Base-by-base conservation (phyloP, 1,139 yeast genomes). In the Blastobotrys ciferrii region DNA sequence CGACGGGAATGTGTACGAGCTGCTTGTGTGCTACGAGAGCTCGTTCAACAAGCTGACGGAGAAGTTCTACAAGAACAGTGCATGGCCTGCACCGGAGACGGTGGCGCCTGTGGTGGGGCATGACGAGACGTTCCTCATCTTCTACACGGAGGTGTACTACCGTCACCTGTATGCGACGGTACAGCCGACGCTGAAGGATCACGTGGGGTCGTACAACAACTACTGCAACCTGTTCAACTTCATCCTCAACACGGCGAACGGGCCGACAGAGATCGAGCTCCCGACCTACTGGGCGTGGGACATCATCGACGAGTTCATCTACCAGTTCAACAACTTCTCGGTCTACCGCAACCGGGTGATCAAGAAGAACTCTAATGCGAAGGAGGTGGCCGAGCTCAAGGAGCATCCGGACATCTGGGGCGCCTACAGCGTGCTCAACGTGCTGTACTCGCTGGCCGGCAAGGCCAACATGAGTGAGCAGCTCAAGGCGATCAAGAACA, bases 231-330 rank as follows among this genome's bases (percentile, higher is more conserved):
- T 74, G 55, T 75, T 75, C 66, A 73, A 73, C 60, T 61, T 68
- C 53, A 66, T 75, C 47, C 64, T 75, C 54, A 73, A 72, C 62
- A 63, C 68, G 38, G 39, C 45, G 11, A 71, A 69, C 47, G 71
- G 68, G 20, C 75, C 77, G 28, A 71, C 68, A 17, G 69, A 69
- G 43, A 65, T 73, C 47, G 78, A 74, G 57, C 59, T 75, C 43
- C 78, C 79, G 44, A 67, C 66, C 52, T 67, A 71, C 57, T 75
- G 78, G 78, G 65, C 73, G 30, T 75, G 78, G 78, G 78, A 75
- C 49, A 73, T 75, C 52, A 67, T 75, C 54, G 79, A 75, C 53
- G 79, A 75, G 61, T 75, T 75, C 60, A 73, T 75, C 56, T 75
- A 75, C 58, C 79, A 75, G 60, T 75, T 71, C 65, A 73, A 73